Conservation (phyloP, 305 asterid genomes). For the Fraxinus greggii region DNA sequence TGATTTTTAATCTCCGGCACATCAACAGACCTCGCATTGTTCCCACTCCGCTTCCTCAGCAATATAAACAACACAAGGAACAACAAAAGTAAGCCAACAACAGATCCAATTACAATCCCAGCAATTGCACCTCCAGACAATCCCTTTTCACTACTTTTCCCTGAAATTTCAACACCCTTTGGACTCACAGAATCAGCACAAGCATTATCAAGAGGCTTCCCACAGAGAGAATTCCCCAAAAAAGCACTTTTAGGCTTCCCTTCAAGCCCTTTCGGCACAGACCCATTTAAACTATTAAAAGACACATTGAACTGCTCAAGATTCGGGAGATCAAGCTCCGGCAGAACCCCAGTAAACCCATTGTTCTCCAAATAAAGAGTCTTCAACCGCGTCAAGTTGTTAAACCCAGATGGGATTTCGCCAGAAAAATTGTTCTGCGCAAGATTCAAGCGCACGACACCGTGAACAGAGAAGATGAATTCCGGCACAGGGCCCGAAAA, state of each 20-base stretch:
- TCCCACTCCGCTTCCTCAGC: constrained; percentile 65
- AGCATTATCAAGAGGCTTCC: constrained; percentile 32
- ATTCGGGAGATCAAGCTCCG: constrained; percentile 49
- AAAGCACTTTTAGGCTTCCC: constrained; percentile 16
- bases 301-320: constrained; percentile 79
- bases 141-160: constrained; percentile 32
- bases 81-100: constrained; percentile 57
- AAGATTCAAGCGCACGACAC: constrained; percentile 66
- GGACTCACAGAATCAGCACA: constrained; percentile 17
- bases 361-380: constrained; percentile 69
- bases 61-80: constrained; percentile 49
- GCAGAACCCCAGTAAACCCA: constrained; percentile 56
- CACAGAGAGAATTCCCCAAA: constrained; percentile 15
- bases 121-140: constrained; percentile 88
- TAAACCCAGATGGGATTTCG: constrained; percentile 48
- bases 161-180: constrained; percentile 17
- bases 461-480: constrained; percentile 36
- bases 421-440: constrained; percentile 74
- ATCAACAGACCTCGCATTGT: constrained; percentile 56
- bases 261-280: constrained; percentile 66
- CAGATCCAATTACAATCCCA: constrained; percentile 83
- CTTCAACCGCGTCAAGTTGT: constrained; percentile 69
- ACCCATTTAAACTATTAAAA: constrained; percentile 68
- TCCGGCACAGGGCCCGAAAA: constrained; percentile 54
- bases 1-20: constrained; percentile 52